Base-by-base conservation (phyloP, 129 eudicot genomes). In the Dittrichia graveolens region DNA sequence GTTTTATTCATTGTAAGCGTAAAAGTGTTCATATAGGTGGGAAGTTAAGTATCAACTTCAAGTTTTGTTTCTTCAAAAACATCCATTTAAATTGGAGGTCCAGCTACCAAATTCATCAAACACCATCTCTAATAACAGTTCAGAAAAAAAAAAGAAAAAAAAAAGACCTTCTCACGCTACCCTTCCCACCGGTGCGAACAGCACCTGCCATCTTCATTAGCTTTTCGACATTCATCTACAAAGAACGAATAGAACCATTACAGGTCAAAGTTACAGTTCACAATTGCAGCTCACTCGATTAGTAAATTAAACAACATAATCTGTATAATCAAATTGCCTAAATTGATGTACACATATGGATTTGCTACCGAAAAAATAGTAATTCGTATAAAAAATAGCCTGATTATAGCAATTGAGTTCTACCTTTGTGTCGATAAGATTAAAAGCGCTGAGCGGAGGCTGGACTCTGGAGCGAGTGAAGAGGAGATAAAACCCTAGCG, bases 121-220 rank as follows among this genome's bases (percentile, higher is more conserved):
- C 61, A 7, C 37, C 61, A 3, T 55, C 10, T 47, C 11, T 14
- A 47, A 55, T 12, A 8, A 52, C 24, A 50, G 56, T 24, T 24
- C 16, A 62, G n/a, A 15, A 63, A 4, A 10, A 45, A 19, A 3
- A 31, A 57, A 31, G 10, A 1, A 4, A 2, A 12, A 3, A 31
- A 61, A 61, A 9, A 34, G 6, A 84, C 88, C 96, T 86, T 84
- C 89, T 84, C 84, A 85, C 18, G 78, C 87, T 84, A 71, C 89
- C 93, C 82, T 84, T 84, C 11, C 89, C 93, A 76, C 93, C 89
- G n/a, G 89, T 87, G 68, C 93, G 87, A 57, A 87, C 93, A 12
- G 87, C 84, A 84, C 96, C 92, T 10, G 96, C 93, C 96, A 89
- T 89, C 83, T 89, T 89, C 90, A 39, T 73, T 13, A 89, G 85